phyloP scores from a whole-genome alignment of 2,329 filamentous ascomycete genomes.

The Monosporascus sp. region DNA sequence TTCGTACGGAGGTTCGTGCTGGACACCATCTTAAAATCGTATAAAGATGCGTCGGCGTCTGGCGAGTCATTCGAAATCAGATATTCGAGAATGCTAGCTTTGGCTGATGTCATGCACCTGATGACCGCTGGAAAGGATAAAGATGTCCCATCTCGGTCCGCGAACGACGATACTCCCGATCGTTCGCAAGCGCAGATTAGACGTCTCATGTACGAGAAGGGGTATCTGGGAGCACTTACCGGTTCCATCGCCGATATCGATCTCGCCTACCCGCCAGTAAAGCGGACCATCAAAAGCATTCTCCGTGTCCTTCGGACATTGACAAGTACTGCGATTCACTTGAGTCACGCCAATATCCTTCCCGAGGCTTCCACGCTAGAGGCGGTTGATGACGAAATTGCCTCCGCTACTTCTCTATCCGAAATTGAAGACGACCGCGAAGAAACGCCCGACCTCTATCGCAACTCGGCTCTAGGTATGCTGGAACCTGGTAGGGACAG shows the following conservation, averaged over 20 bases:
- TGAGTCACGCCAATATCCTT: conserved; percentile 78
- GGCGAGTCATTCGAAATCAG: conserved; percentile 77
- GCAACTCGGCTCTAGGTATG: conserved; percentile 93
- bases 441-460: conserved; percentile 94
- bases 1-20: conserved; percentile 94
- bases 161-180: conserved; percentile 27
- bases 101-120: conserved; percentile 87
- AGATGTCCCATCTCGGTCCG: conserved; percentile 35
- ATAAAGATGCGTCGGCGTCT: conserved; percentile 78
- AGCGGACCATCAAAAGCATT: conserved; percentile 94
- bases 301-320: conserved; percentile 82
- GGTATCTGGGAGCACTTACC: conserved; percentile 83
- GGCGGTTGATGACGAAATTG: conserved; percentile 77
- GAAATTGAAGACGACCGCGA: conserved; percentile 82
- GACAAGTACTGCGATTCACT: conserved; percentile 77
- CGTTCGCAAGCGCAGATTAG: conserved; percentile 78
- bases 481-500: conserved; percentile 67
- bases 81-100: conserved; percentile 79
- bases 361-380: conserved; percentile 60
- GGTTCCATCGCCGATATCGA: conserved; percentile 92
- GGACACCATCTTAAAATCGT: conserved; percentile 86
- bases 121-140: conserved; percentile 81
- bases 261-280: conserved; percentile 87
- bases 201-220: conserved; percentile 97
- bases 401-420: conserved; percentile 81